Conservation (phyloP, 257 asterid species). For the Jacaranda copaia region DNA sequence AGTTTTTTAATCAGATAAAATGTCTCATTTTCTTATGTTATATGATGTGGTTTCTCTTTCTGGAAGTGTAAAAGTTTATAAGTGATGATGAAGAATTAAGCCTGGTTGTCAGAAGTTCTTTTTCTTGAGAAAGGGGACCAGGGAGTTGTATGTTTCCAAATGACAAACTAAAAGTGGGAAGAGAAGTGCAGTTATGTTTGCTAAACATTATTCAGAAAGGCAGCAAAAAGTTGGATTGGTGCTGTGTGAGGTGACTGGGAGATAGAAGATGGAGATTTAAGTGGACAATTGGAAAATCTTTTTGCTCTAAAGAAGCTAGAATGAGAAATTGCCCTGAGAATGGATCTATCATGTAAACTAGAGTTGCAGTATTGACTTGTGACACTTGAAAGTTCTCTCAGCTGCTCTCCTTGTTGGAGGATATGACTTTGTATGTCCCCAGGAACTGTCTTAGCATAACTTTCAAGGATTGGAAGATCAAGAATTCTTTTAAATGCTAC, state of each 20-base stretch:
- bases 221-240: background rate
- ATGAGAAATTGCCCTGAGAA: background rate
- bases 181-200: background rate
- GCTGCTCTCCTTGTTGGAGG: background rate
- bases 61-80: background rate
- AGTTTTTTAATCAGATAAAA: conserved; percentile 40
- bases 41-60: conserved; percentile 24
- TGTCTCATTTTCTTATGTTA: conserved; percentile 13
- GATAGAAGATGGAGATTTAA: background rate
- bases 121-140: background rate
- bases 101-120: conserved; percentile 17
- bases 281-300: background rate
- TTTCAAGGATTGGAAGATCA: too few relatives aligned
- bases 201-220: background rate
- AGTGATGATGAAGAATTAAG: conserved; percentile 19
- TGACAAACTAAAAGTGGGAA: background rate
- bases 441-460: conserved; percentile 12
- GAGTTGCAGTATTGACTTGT: conserved; percentile 7
- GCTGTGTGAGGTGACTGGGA: background rate
- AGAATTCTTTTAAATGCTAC: background rate
- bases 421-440: background rate
- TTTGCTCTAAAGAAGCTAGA: conserved; percentile 19
- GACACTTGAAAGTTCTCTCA: conserved; percentile 3
- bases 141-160: background rate
- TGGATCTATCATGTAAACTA: background rate